Evolutionary conservation across 2,329 filamentous ascomycete species (phyloP), one percentile per base, ranked within the genome.

Genomic region (Fusarium humuli): DNA sequence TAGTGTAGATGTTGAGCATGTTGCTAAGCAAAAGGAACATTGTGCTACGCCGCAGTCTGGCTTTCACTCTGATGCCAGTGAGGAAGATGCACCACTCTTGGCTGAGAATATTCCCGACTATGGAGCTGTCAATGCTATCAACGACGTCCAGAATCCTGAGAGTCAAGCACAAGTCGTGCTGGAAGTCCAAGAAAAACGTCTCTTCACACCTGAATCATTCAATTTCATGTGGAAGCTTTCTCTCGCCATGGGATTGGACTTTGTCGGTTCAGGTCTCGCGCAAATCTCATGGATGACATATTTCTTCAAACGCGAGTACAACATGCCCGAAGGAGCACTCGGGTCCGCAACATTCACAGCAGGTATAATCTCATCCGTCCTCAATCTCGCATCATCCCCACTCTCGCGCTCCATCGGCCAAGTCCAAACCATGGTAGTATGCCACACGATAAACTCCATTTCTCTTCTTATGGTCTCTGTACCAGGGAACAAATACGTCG

Each of bases 251-350:
- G 59, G 52, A 1, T 42, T 72, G 16, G 69, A 73, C 55, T 73
- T 73, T 62, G 56, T 73, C 25, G 71, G 69, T 2, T 73, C 71
- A 0, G 71, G 71, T 4, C 60, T 73, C 0, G 71, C 71, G 4
- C 69, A 72, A 20, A 72, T 73, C n/a, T 73, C 71, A 1, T 73
- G 71, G 71, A 73, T 73, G 71, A 73, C 61, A 3, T 73, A 73
- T 8, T 73, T 73, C 42, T 72, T 73, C 53, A 73, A 68, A 12
- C 48, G 69, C 20, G 71, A 73, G 41, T 73, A 73, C 42, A 47
- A 73, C 16, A 72, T 73, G 46, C 54, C 71, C 3, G 71, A 70
- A 9, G 71, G 71, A 1, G 71, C 71, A 0, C 9, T 73, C 0
- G 71, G 71, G 0, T 70, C 69, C 2, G 71, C 71, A 4, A 73